Percentiles rank a stretch among this genome's conserved stretches.
These are phyloP conservation scores for Rhodosporidiobolus sp. DNA, from an alignment of 768 basidiomycete species.

Conservation along the genomic window DNA sequence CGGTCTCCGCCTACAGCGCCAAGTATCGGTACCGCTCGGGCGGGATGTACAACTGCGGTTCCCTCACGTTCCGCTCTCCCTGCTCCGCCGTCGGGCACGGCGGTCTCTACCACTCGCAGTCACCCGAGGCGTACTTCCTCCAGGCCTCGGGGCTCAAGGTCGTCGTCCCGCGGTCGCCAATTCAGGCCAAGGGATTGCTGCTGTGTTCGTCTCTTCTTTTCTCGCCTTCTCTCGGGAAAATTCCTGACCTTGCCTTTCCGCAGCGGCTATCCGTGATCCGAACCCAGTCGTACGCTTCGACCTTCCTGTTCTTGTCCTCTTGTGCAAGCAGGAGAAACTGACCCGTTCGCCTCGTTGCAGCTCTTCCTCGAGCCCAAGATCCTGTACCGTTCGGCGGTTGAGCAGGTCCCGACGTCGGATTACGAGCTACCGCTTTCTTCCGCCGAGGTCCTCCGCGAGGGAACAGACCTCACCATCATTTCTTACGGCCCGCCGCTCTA, in stretches of 20 bases:
- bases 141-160: conserved; percentile 85
- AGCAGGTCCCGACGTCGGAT: conserved; percentile 88
- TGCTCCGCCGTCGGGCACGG: conserved; percentile 91
- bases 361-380: conserved; percentile 96
- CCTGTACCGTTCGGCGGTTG: conserved; percentile 84
- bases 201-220: conserved; percentile 48
- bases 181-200: conserved; percentile 91
- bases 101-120: conserved; percentile 89
- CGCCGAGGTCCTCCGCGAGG: conserved; percentile 70
- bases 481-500: conserved; percentile 94
- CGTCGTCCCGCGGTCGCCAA: conserved; percentile 89
- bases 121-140: conserved; percentile 91
- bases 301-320: background rate
- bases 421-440: conserved; percentile 72
- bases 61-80: conserved; percentile 50
- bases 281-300: conserved; percentile 77
- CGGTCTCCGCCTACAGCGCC: conserved; percentile 52
- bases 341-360: background rate
- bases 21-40: conserved; percentile 88
- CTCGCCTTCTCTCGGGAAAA: background rate
- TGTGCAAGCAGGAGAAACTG: background rate
- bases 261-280: conserved; percentile 77
- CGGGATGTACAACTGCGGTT: conserved; percentile 69
- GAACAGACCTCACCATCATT: conserved; percentile 80
- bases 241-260: background rate